Base-by-base conservation (phyloP, 768 basidiomycete species). In the Cyathus striatus region DNA sequence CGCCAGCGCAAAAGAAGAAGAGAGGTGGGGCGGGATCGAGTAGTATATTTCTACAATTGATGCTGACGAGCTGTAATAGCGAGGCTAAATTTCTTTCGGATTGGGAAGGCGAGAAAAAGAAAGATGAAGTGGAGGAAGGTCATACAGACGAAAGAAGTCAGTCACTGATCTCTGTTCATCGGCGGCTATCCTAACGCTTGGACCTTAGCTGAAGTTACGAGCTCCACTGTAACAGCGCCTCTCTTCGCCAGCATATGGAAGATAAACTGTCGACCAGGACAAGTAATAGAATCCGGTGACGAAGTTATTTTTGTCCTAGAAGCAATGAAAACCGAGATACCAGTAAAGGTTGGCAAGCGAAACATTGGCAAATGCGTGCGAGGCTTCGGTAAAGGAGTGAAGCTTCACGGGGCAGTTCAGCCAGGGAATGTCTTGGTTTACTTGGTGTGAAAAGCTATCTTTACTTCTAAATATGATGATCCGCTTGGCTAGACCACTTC, bases 291-390 rank as follows among this genome's bases (percentile, higher is more conserved):
- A 3, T 61, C 70, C 1, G 60, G 62, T 2, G 67, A 72, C 10
- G 61, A 72, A 3, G 63, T 73, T 3, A 51, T 81, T 26, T 38
- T 77, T 23, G 65, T 79, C 16, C 64, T 83, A 10, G 78, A 81
- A 56, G 78, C 81, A 1, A 83, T 83, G 82, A 83, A 85, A 59
- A 79, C 75, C 0, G 78, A 80, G 50, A 72, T 83, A 34, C 63
- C 68, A 12, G 52, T 83, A 13, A 56, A 56, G 39, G 73, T 75
- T 0, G 70, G 73, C 0, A 65, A 71, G 14, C 61, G 59, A 6
- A 68, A 69, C 40, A 52, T 78, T 1, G 78, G 78, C 2, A 73
- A 58, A 39, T 52, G 34, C 13, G 65, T 81, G 0, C 53, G 46
- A 23, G 61, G 61, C 0, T 52, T 76, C 4, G 73, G 69, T 1